Percentiles rank a stretch among this genome's conserved stretches.
Evolutionary conservation across 2,329 filamentous ascomycete species (phyloP).

Genomic region (Aspergillus brunneoviolaceus): DNA sequence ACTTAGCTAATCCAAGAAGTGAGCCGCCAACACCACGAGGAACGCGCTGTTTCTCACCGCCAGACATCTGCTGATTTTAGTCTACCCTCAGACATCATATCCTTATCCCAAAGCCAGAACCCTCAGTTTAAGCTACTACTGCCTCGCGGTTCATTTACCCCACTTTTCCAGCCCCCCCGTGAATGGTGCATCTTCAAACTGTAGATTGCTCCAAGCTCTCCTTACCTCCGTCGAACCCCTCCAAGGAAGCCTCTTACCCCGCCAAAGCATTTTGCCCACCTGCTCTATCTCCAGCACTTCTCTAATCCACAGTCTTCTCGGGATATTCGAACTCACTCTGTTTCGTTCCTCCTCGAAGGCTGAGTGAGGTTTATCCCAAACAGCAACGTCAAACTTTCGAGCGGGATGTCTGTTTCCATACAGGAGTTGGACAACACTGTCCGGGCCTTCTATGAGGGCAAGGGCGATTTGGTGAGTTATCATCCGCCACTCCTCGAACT

Average conservation of each 20-base stretch:
- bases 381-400: constrained; percentile 33
- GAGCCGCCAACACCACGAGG: constrained; percentile 15
- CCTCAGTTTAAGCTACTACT: constrained; percentile 6
- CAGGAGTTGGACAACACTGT: constrained; percentile 95
- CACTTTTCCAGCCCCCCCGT: constrained; percentile 10
- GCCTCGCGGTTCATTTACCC: constrained; percentile 7
- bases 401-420: constrained; percentile 68
- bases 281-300: constrained; percentile 14
- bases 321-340: neutral
- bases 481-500: neutral
- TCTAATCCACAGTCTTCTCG: constrained; percentile 13
- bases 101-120: constrained; percentile 9
- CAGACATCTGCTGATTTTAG: constrained; percentile 13
- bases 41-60: constrained; percentile 20
- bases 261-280: constrained; percentile 21
- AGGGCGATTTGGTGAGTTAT: constrained; percentile 80
- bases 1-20: neutral
- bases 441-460: constrained; percentile 95
- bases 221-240: constrained; percentile 23
- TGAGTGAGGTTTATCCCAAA: constrained; percentile 22
- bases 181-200: constrained; percentile 11
- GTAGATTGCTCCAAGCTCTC: constrained; percentile 14
- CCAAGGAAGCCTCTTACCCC: constrained; percentile 29
- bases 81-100: constrained; percentile 9
- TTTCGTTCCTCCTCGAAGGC: constrained; percentile 5